Base-by-base conservation (phyloP, 768 basidiomycete species). In the Serendipita sp. region DNA sequence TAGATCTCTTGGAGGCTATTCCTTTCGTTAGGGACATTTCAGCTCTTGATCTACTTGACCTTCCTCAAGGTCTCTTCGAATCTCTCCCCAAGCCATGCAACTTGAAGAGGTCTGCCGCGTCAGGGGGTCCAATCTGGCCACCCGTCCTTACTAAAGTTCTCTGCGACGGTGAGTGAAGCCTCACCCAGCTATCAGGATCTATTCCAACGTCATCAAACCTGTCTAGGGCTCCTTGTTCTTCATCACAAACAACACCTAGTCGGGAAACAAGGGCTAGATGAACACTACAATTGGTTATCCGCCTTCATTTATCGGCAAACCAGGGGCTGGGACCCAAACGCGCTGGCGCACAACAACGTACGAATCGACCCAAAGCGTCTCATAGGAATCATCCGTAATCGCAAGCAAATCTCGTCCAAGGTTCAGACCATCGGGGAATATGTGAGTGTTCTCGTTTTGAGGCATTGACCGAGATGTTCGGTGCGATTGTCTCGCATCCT, bases 391-490 rank as follows among this genome's bases (percentile, higher is more conserved):
- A 60, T 60, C 34, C 55, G 55, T 10, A 60, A 60, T 36, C 55
- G 55, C 55, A 60, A 60, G 55, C 55, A 60, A 36, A 60, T 60
- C 34, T 60, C 55, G n/a, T 60, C 55, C 8, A 60, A 60, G 31
- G 55, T 60, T 29, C 55, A 60, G 27, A 60, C 55, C 16, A 60
- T 60, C 33, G 55, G 55, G 10, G 55, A 60, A 60, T 60, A 60
- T 60, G 55, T 60, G 55, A 60, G 55, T 60, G 8, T 60, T 11
- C 23, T 23, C 13, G 11, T 16, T 31, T 29, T 53, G 11, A 11
- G 16, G 16, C 33, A 29, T 37, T 60, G 29, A 23, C 55, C 33
- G 55, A 27, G 48, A 52, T 52, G n/a, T 33, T 27, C 55, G 55
- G 33, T 37, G 55, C 36, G 29, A 27, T n/a, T n/a, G 36, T 29